Evolutionary conservation across 2,329 filamentous ascomycete genomes (phyloP), one percentile per base, ranked within the genome.

Genomic region (Colletotrichum camelliae): DNA sequence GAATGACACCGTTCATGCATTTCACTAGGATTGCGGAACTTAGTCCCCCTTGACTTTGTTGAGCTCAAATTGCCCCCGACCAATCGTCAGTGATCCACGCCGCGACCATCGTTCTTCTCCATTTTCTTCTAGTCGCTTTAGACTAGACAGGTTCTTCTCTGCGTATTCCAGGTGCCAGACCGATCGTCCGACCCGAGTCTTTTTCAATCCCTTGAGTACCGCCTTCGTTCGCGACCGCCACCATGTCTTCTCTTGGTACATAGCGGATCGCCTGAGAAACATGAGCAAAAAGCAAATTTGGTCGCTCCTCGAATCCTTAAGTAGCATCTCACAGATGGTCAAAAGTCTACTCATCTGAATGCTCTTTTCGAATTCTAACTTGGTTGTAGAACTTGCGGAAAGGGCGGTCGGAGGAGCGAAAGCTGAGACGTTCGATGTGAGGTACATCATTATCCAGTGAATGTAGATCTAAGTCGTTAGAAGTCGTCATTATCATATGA

Each of bases 241-340:
- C 73, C 64, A 76, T 16, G 55, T 5, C 43, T 72, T 73, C 1
- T 72, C 65, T 37, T 74, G 64, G 37, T 15, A n/a, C 13, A 66
- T 62, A 13, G 65, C 64, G 18, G 74, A 70, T 10, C 66, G 65
- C 52, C 66, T 66, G 24, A 77, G 62, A 21, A 68, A 72, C 69
- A 70, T 65, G 48, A 78, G 70, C 4, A 77, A 43, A 48, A 78
- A 71, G 68, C 77, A 79, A 1, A 61, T 61, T 31, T 79, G 78
- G 21, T 78, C 78, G 35, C 72, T 67, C 9, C 77, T 68, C 4
- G 29, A 57, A 7, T 78, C 77, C 4, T 37, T 27, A 27, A 77
- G 33, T 4, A 79, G 68, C 72, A 77, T 78, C 39, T 78, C 77
- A 37, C 72, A 67, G 29, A 77, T 27, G 16, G 77, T 77, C 4